Evolutionary conservation across 2,329 filamentous ascomycete species (phyloP).

Genomic region (Epichloe elymi): DNA sequence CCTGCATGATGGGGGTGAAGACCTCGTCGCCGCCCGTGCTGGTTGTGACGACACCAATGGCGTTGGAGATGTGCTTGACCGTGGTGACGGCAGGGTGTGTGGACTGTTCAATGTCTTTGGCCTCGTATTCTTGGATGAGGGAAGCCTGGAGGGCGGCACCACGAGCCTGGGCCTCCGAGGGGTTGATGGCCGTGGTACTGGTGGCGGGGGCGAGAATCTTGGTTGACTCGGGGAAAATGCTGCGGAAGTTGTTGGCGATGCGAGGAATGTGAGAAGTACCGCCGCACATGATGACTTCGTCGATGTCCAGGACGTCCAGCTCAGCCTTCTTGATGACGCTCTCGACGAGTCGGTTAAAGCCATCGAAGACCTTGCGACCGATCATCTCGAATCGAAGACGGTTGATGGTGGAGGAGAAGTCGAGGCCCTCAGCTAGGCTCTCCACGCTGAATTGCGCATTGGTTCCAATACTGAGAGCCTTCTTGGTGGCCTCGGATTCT

Average conservation of each 20-base stretch:
- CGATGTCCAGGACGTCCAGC: conserved; percentile 81
- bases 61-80: conserved; percentile 76
- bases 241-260: conserved; percentile 67
- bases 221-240: conserved; percentile 71
- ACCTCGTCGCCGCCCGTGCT: conserved; percentile 46
- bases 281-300: conserved; percentile 87
- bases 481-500: conserved; percentile 85
- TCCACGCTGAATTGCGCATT: conserved; percentile 91
- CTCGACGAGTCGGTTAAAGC: conserved; percentile 76
- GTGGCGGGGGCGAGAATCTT: conserved; percentile 74
- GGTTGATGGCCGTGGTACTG: conserved; percentile 68
- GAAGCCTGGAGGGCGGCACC: conserved; percentile 93
- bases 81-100: conserved; percentile 92
- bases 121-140: conserved; percentile 87
- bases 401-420: conserved; percentile 89
- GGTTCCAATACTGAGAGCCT: conserved; percentile 74
- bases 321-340: conserved; percentile 82
- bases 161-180: conserved; percentile 75
- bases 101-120: conserved; percentile 86
- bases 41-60: conserved; percentile 71
- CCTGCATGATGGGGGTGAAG: conserved; percentile 69
- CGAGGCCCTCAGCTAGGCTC: conserved; percentile 74
- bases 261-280: conserved; percentile 89
- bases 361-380: conserved; percentile 71
- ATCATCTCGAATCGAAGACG: conserved; percentile 85